phyloP scores from a whole-genome alignment of 2,329 filamentous ascomycete genomes.

The Thielaviopsis punctulata region DNA sequence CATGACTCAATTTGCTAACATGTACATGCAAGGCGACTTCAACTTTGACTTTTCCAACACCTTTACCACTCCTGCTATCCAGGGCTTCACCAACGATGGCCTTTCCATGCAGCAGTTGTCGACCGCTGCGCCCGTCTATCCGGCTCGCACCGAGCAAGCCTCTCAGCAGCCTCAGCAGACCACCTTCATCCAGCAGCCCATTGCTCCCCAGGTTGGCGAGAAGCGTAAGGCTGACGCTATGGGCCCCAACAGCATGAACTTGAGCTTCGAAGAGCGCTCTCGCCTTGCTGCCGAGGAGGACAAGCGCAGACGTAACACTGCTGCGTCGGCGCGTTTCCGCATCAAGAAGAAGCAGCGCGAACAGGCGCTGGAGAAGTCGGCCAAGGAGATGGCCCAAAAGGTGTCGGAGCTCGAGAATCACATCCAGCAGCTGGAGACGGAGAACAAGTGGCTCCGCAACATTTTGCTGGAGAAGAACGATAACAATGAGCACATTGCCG shows the following conservation, averaged over 20 bases:
- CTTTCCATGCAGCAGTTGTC: slow-evolving; percentile 34
- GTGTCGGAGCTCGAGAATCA: slow-evolving; percentile 54
- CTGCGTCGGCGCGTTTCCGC: slow-evolving; percentile 73
- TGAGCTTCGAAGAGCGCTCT: slow-evolving; percentile 52
- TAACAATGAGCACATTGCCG: slow-evolving; percentile 33
- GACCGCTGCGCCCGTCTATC: slow-evolving; percentile 31
- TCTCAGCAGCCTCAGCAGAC: slow-evolving; percentile 13
- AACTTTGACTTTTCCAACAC: slow-evolving; percentile 27
- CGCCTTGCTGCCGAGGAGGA: slow-evolving; percentile 70
- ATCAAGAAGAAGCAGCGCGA: slow-evolving; percentile 95
- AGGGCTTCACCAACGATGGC: slow-evolving; percentile 1
- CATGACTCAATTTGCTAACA: slow-evolving; percentile 11
- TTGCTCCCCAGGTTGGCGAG: slow-evolving; percentile 21
- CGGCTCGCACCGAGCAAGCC: slow-evolving; percentile 22
- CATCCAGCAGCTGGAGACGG: slow-evolving; percentile 62
- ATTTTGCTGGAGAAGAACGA: slow-evolving; percentile 70
- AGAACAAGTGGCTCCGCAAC: slow-evolving; percentile 70
- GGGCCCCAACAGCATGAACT: slow-evolving; percentile 22
- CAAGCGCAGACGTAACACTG: slow-evolving; percentile 77
- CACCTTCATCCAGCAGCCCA: slow-evolving; percentile 13
- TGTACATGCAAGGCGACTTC: slow-evolving; percentile 7
- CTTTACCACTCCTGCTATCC: slow-evolving; percentile 12
- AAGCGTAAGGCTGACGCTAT: slow-evolving; percentile 30
- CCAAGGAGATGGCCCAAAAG: slow-evolving; percentile 72
- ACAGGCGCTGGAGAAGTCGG: slow-evolving; percentile 63